Conservation (phyloP, 768 basidiomycete species). For the Suillus lakei region DNA sequence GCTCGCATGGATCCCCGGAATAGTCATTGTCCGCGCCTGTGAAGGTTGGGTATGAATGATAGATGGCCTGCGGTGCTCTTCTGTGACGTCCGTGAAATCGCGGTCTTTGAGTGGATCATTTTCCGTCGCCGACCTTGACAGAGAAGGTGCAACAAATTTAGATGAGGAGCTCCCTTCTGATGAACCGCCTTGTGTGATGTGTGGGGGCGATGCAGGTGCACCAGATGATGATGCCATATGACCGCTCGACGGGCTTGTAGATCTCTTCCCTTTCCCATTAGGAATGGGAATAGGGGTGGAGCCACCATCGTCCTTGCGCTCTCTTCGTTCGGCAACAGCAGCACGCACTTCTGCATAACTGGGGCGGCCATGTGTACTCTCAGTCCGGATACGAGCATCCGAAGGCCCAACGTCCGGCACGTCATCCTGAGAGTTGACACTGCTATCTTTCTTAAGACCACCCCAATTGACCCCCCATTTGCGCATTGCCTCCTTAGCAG, state of each 20-base stretch:
- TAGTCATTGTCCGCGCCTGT: conserved; percentile 80
- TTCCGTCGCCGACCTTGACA: conserved; percentile 42
- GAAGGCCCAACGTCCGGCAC: conserved; percentile 46
- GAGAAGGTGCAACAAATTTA: conserved; percentile 33
- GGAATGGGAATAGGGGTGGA: conserved; percentile 43
- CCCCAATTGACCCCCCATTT: conserved; percentile 92
- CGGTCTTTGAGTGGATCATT: conserved; percentile 36
- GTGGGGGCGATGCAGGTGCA: conserved; percentile 28
- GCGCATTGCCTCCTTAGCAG: conserved; percentile 87
- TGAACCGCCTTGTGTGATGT: conserved; percentile 21
- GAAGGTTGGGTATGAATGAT: conserved; percentile 77
- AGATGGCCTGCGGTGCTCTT: conserved; percentile 37
- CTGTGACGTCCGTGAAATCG: conserved; percentile 34
- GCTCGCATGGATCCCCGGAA: conserved; percentile 86
- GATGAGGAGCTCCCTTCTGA: conserved; percentile 29
- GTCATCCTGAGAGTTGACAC: conserved; percentile 42
- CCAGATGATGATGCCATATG: conserved; percentile 30
- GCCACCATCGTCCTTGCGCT: conserved; percentile 33
- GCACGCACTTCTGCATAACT: conserved; percentile 79
- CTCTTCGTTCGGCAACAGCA: conserved; percentile 71
- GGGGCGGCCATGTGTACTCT: conserved; percentile 49
- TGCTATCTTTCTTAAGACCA: conserved; percentile 59
- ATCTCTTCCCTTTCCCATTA: conserved; percentile 23
- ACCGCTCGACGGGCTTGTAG: conserved; percentile 30
- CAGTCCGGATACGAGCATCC: conserved; percentile 39